Base-by-base conservation (phyloP, 805 yeast genomes). In the Suhomyces sp. region DNA sequence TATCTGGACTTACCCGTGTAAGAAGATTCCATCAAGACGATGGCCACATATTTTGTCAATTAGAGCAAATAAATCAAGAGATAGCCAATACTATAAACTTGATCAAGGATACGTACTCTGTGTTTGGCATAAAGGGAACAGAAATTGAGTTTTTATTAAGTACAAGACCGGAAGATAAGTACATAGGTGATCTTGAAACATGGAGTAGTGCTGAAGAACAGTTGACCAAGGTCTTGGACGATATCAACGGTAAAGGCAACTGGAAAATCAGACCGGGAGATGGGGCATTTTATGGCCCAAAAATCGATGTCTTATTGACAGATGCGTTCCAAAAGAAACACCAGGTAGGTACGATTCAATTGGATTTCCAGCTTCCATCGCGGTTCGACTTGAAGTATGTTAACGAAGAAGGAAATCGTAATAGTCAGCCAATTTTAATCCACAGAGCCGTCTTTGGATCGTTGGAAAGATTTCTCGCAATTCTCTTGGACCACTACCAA, bases 11-110 rank as follows among this genome's bases (percentile, higher is more conserved):
- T 36, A 94, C 98, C 0, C 78, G 99, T 52, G 97, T 94, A 3
- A 81, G 99, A 54, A 77, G 97, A 57, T 94, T 94, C 72, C 99
- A 94, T 69, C 99, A 94, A 72, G 99, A 94, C 69, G 99, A 94
- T 68, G 98, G 97, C 6, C 99, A 94, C 63, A 92, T 94, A 26
- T 94, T 94, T 68, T 94, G 99, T 66, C 82, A 86, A 1, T 77
- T 80, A 35, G 83, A 80, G 6, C 99, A 94, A 70, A 85, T 94
- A 47, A 81, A 79, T 47, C 61, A 67, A 29, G 99, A 94, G 65
- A 91, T 94, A 47, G 63, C 77, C 8, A 80, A 83, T 51, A 88
- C 94, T 10, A 76, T 94, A 53, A 78, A 83, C 61, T 74, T 94
- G 63, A 82, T 94, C 50, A 87, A 86, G 61, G 79, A 86, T 56